Conservation (phyloP, 2,329 filamentous ascomycete genomes). For the Ustulina deusta region DNA sequence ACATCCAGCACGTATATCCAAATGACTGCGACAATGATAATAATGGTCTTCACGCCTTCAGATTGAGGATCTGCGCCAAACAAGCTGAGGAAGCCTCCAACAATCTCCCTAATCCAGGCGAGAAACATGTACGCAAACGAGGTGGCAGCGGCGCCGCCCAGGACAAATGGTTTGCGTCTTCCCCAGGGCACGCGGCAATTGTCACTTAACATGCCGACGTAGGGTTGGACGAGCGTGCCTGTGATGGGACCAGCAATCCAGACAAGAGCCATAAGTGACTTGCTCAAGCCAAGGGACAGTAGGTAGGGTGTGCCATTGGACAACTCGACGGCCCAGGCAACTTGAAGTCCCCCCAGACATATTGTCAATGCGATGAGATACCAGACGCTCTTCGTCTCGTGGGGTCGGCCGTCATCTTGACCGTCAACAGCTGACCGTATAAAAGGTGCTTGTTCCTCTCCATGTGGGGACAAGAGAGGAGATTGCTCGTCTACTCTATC, state of each 20-base stretch:
- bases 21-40: constrained; percentile 83
- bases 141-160: constrained; percentile 75
- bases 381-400: constrained; percentile 83
- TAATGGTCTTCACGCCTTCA: constrained; percentile 69
- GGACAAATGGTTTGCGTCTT: constrained; percentile 84
- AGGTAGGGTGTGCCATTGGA: constrained; percentile 92
- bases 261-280: constrained; percentile 83
- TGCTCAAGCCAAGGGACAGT: constrained; percentile 83
- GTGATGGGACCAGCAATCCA: constrained; percentile 87
- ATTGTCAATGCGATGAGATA: constrained; percentile 89
- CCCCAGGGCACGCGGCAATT: constrained; percentile 80
- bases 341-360: constrained; percentile 87
- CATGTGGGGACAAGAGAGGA: constrained; percentile 60
- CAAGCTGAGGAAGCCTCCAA: constrained; percentile 73
- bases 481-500: constrained; percentile 59
- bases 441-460: constrained; percentile 53
- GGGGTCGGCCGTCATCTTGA: constrained; percentile 59
- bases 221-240: constrained; percentile 83
- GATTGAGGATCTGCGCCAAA: constrained; percentile 79
- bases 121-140: constrained; percentile 75
- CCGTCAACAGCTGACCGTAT: constrained; percentile 50
- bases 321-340: constrained; percentile 95
- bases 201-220: constrained; percentile 84
- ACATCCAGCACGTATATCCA: constrained; percentile 94
- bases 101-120: constrained; percentile 79